These are phyloP conservation scores for Salix viminalis DNA, from an alignment of 345 rosid species.

Conservation along the genomic window DNA sequence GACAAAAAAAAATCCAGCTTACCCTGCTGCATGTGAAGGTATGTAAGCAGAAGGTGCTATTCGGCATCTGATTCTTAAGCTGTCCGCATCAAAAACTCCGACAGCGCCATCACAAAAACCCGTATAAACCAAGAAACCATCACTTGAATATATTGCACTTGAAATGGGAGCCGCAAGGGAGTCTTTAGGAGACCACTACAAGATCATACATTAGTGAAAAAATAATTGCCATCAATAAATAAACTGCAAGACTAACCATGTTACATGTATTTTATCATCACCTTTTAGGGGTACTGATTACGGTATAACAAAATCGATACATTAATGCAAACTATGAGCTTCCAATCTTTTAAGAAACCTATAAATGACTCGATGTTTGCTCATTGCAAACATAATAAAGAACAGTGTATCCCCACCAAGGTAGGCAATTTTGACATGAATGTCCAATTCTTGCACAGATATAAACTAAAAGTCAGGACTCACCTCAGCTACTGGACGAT, in stretches of 20 bases:
- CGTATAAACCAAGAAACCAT: slow-evolving; percentile 38
- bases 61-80: slow-evolving; percentile 43
- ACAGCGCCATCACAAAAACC: slow-evolving; percentile 48
- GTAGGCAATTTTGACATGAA: neutral
- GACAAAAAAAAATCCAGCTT: neutral
- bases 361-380: too few relatives aligned
- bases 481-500: neutral
- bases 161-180: slow-evolving; percentile 43
- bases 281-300: too few relatives aligned
- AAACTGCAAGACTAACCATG: neutral
- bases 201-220: neutral
- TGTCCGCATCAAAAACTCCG: slow-evolving; percentile 53
- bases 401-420: neutral
- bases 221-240: neutral
- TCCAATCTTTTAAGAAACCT: too few relatives aligned
- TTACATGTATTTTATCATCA: neutral
- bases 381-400: too few relatives aligned
- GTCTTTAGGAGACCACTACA: slow-evolving; percentile 54
- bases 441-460: neutral
- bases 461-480: neutral
- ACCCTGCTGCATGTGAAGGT: slow-evolving; percentile 29
- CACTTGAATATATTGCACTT: slow-evolving; percentile 50
- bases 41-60: slow-evolving; percentile 49
- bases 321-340: too few relatives aligned
- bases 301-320: too few relatives aligned